These are phyloP conservation scores for Claviceps sp. DNA, from an alignment of 2,329 filamentous ascomycete genomes.

Conservation along the genomic window DNA sequence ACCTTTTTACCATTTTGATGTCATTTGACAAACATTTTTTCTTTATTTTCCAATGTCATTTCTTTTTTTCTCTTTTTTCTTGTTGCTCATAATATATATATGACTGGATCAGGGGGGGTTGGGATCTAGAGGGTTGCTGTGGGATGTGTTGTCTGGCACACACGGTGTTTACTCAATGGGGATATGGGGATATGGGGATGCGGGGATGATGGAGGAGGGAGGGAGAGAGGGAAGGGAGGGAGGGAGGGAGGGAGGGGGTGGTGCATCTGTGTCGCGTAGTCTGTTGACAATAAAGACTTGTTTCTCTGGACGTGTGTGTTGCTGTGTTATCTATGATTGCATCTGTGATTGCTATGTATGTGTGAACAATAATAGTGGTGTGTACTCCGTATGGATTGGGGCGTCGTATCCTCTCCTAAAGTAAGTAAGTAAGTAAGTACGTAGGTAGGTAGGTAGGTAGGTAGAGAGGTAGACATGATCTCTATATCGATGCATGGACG, in stretches of 20 bases:
- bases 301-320: not conserved
- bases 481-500: too few relatives aligned
- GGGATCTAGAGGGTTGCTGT: conserved; percentile 1
- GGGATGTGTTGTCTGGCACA: conserved; percentile 7
- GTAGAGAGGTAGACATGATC: too few relatives aligned
- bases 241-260: not conserved
- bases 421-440: too few relatives aligned
- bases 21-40: not conserved
- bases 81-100: conserved; percentile 3
- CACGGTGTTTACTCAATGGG: not conserved
- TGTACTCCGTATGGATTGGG: too few relatives aligned
- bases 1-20: not conserved
- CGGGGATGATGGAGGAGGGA: not conserved
- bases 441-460: too few relatives aligned
- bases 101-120: not conserved
- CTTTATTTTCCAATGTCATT: not conserved
- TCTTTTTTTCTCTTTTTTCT: not conserved
- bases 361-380: too few relatives aligned
- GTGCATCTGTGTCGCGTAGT: not conserved
- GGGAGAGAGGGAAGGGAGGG: too few relatives aligned
- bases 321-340: too few relatives aligned
- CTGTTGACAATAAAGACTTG: not conserved
- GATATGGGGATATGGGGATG: not conserved
- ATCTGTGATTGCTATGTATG: too few relatives aligned
- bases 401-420: too few relatives aligned